Evolutionary conservation across 805 yeast species (phyloP), one percentile per base, ranked within the genome.

Genomic region (Starmerella sp.): DNA sequence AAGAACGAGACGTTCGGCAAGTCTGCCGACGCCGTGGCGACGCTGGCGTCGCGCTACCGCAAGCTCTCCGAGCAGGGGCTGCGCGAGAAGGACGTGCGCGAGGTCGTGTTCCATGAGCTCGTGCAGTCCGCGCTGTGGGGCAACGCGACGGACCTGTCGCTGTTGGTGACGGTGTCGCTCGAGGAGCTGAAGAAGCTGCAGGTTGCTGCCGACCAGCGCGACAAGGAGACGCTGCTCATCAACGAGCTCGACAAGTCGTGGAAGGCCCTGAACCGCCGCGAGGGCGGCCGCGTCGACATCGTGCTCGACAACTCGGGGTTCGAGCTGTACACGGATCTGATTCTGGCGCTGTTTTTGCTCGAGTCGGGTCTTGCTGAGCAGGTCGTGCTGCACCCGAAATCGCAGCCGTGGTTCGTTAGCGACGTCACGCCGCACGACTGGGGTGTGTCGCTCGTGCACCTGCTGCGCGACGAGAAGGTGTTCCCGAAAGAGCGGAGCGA

Each of bases 391-490:
- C 98, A 93, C 69, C 88, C 95, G 60, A 93, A 93, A 69, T 80
- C 81, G 51, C 78, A 89, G 57, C 97, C 97, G 36, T 93, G 97
- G 95, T 91, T 93, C 83, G 97, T 93, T 17, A 86, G 96, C 62
- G 99, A 93, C 69, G 95, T 93, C 8, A 81, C 89, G 81, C 79
- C 86, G 32, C 82, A 81, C 64, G 99, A 93, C 70, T 81, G 87
- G 57, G 73, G 74, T 47, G 49, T 46, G 49, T 66, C 75, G 34
- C 73, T 87, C 52, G 60, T 86, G 15, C 62, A 69, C 11, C 86
- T 86, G 63, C 71, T 90, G 62, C 67, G 64, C 31, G 78, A 83
- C 62, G 62, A 73, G 6, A 48, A 65, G 6, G 74, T 80, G 58
- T 87, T 84, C 72, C 71, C 75, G 5, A 53, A 55, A 15, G 74